Percentiles rank a stretch among this genome's conserved stretches.
phyloP scores from a whole-genome alignment of 441 rosid genomes.

The Theobroma grandiflorum region DNA sequence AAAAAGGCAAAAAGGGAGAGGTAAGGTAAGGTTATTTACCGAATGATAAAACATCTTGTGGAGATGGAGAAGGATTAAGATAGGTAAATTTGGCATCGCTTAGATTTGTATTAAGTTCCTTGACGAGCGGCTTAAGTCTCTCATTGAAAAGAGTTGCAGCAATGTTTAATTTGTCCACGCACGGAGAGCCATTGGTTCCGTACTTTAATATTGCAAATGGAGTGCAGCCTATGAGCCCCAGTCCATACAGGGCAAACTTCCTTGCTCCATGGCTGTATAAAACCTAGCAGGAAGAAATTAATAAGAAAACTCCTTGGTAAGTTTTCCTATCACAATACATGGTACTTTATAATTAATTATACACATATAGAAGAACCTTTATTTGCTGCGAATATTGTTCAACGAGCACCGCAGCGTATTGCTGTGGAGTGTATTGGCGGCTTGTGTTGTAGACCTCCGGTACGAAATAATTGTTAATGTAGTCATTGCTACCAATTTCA shows the following conservation, averaged over 20 bases:
- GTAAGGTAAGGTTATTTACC: background rate
- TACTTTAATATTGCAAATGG: slow-evolving; percentile 26
- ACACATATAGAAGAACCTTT: slow-evolving; percentile 25
- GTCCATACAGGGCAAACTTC: slow-evolving; percentile 46
- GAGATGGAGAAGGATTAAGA: background rate
- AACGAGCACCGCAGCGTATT: slow-evolving; percentile 47
- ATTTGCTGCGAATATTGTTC: slow-evolving; percentile 35
- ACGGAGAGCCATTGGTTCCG: slow-evolving; percentile 26
- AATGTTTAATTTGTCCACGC: slow-evolving; percentile 33
- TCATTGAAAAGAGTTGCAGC: slow-evolving; percentile 42
- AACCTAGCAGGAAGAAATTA: background rate
- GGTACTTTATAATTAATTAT: background rate
- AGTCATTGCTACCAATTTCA: slow-evolving; percentile 68
- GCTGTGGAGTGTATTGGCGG: slow-evolving; percentile 32
- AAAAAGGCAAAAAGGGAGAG: background rate
- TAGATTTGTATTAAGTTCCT: slow-evolving; percentile 30
- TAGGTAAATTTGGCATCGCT: slow-evolving; percentile 45
- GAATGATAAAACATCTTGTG: background rate
- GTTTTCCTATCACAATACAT: no score
- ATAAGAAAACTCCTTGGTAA: background rate
- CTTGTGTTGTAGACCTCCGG: slow-evolving; percentile 39
- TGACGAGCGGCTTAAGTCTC: slow-evolving; percentile 36
- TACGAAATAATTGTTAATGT: slow-evolving; percentile 62
- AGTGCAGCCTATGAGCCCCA: slow-evolving; percentile 49
- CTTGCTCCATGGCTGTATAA: slow-evolving; percentile 53